phyloP scores from a whole-genome alignment of 169 alveolate genomes.

The Eimeria zaria region DNA sequence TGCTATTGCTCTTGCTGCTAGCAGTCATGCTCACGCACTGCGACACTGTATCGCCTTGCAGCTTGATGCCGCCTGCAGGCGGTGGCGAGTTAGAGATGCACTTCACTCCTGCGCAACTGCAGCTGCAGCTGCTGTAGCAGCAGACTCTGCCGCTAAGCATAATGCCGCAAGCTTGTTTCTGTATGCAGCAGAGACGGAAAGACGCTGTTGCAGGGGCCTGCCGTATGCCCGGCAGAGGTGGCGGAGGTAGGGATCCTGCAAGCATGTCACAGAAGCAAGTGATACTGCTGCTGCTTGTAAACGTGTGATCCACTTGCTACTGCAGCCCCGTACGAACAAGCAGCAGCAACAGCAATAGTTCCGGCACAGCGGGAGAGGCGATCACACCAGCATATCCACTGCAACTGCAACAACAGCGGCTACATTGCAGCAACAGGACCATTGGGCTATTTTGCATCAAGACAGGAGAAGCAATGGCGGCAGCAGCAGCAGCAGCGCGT shows the following conservation, averaged over 20 bases:
- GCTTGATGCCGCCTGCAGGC: background rate
- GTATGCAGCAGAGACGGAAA: background rate
- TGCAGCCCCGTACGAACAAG: no score
- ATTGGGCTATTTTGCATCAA: background rate
- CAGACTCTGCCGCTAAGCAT: constrained; percentile 4
- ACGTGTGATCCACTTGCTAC: background rate
- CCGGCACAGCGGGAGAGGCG: no score
- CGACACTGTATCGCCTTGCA: background rate
- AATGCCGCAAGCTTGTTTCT: constrained; percentile 2
- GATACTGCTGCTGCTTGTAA: background rate
- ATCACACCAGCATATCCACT: background rate
- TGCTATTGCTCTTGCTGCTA: no score
- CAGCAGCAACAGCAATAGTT: no score
- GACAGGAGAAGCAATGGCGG: background rate
- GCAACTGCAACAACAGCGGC: background rate
- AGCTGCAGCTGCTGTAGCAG: constrained; percentile 2
- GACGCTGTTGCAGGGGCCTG: constrained; percentile 57
- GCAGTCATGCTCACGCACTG: background rate
- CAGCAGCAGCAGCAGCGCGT: constrained; percentile 30
- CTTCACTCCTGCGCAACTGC: background rate
- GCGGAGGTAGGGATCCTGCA: constrained; percentile 20
- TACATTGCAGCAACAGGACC: background rate
- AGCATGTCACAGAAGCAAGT: background rate
- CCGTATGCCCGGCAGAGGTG: constrained; percentile 43
- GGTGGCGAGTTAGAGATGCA: background rate